phyloP scores from a whole-genome alignment of 2,329 filamentous ascomycete genomes.

The Septoria linicola region DNA sequence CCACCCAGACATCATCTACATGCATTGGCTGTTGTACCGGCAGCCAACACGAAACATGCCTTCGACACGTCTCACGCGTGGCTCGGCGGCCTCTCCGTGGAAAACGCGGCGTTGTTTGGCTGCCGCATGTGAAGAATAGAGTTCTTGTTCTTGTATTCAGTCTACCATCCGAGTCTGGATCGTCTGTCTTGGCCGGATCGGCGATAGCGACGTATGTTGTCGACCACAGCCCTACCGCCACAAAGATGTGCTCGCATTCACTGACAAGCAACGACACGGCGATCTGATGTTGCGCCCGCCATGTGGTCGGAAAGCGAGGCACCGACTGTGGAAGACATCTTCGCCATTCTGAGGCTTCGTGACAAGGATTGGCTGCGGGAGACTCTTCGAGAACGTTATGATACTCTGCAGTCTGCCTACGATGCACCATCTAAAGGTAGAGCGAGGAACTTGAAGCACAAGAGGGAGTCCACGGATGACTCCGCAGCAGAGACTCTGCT shows the following conservation, averaged over 20 bases:
- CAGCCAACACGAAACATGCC: too few relatives aligned
- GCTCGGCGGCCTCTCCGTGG: too few relatives aligned
- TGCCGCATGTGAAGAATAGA: neutral
- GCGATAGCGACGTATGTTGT: conserved; percentile 2
- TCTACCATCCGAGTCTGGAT: neutral
- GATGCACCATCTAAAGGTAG: neutral
- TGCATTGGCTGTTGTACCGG: too few relatives aligned
- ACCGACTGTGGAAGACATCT: conserved; percentile 14
- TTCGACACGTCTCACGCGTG: neutral
- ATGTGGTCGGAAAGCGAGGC: conserved; percentile 13
- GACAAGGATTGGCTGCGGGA: conserved; percentile 17
- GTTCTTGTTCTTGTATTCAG: conserved; percentile 5
- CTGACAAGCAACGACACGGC: neutral
- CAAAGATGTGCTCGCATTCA: neutral
- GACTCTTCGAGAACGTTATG: conserved; percentile 10
- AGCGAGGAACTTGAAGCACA: conserved; percentile 8
- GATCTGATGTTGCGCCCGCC: neutral
- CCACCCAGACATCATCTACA: too few relatives aligned
- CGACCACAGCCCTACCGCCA: neutral
- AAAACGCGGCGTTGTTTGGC: too few relatives aligned
- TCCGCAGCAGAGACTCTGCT: neutral
- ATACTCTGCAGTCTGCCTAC: neutral
- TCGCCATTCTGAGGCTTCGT: conserved; percentile 6
- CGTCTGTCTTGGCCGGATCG: conserved; percentile 5
- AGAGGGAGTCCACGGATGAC: conserved; percentile 9